Evolutionary conservation across 768 basidiomycete genomes (phyloP), one percentile per base, ranked within the genome.

Genomic region (Postia placenta): DNA sequence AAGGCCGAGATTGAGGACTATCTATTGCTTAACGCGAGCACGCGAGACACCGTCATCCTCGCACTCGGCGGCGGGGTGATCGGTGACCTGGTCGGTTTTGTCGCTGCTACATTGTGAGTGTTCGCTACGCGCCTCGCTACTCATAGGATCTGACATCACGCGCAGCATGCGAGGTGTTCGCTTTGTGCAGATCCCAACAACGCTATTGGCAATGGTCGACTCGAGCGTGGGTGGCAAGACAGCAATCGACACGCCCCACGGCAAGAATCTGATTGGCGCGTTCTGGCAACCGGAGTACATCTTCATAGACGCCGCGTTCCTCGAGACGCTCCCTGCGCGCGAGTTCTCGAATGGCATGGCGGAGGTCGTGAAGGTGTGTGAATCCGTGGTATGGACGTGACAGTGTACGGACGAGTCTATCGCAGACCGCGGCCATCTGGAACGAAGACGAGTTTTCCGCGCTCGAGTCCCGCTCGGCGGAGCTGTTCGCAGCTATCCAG

Each of bases 331-430:
- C 2, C 94, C 94, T 0, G 67, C 81, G 26, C 76, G 95, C 47
- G 96, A 98, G 65, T 92, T 98, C 53, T 88, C 91, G n/a, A 98
- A 98, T 60, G 95, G 96, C 30, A 95, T 99, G 87, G 95, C 96
- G 0, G 95, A 99, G 66, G 87, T 97, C 2, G 84, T 98, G 63
- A 99, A 99, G 80, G 93, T 91, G 48, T 51, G 74, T 65, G 33
- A 35, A 19, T 41, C 40, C 22, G 5, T 19, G n/a, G n/a, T n/a
- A n/a, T n/a, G n/a, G n/a, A n/a, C n/a, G n/a, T n/a, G n/a, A n/a
- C n/a, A n/a, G n/a, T n/a, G n/a, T n/a, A n/a, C n/a, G n/a, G n/a
- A n/a, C n/a, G n/a, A n/a, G 12, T 41, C 5, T 15, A 45, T 24
- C 46, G 51, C 62, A 95, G 95, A 99, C 96, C 22, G 95, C 96